Evolutionary conservation across 176 grass and related monocot species (phyloP).

Genomic region (Oryza officinalis): DNA sequence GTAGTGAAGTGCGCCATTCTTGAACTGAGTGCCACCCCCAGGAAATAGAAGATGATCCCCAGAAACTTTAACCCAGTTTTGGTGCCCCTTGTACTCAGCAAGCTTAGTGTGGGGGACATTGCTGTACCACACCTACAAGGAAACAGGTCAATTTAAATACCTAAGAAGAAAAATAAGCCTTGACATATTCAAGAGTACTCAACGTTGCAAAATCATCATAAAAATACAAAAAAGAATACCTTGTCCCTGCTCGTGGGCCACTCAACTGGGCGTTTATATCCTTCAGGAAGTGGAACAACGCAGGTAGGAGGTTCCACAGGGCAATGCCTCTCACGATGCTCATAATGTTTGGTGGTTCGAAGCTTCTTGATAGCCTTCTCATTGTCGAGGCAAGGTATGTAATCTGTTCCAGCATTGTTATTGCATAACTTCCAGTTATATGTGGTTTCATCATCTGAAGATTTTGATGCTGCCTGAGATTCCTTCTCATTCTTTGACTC

Average conservation of each 20-base stretch:
- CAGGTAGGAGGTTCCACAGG: constrained; percentile 83
- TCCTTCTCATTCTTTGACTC: constrained; percentile 93
- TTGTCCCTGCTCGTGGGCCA: constrained; percentile 93
- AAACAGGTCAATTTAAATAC: constrained; percentile 13
- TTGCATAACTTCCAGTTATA: constrained; percentile 91
- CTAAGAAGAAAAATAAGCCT: background rate
- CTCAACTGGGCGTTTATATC: constrained; percentile 65
- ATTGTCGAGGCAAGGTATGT: constrained; percentile 98
- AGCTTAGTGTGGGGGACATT: constrained; percentile 96
- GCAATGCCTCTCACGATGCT: constrained; percentile 97
- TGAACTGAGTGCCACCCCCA: constrained; percentile 97
- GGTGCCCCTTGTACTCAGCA: constrained; percentile 83
- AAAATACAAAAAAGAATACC: constrained; percentile 57
- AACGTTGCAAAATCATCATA: constrained; percentile 17
- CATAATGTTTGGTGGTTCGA: constrained; percentile 79
- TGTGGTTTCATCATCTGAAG: constrained; percentile 40
- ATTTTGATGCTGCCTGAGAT: constrained; percentile 47
- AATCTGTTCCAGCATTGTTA: constrained; percentile 61
- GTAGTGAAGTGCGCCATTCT: constrained; percentile 92
- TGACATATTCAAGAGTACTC: constrained; percentile 9
- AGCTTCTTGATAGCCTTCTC: constrained; percentile 91
- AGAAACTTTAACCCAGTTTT: constrained; percentile 99
- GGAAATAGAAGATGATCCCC: constrained; percentile 89
- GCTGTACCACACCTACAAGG: constrained; percentile 83
- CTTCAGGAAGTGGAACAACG: constrained; percentile 80